Evolutionary conservation across 169 alveolate genomes (phyloP).

Genomic region (Plasmodium malariae): DNA sequence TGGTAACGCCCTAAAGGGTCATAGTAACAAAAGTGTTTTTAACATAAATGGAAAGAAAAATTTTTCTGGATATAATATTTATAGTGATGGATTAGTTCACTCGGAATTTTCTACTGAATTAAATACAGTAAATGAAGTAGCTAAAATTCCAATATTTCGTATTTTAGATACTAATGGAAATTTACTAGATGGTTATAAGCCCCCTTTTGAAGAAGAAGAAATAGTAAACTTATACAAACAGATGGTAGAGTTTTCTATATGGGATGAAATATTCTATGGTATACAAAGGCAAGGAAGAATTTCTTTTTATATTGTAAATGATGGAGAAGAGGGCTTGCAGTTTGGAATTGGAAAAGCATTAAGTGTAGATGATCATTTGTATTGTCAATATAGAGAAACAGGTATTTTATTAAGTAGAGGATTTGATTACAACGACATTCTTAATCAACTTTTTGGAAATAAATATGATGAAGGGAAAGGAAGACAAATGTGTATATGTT

Average conservation of each 20-base stretch:
- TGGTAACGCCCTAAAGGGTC: background rate
- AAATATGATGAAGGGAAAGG: conserved; percentile 95
- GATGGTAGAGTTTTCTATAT: conserved; percentile 84
- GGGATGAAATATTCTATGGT: conserved; percentile 88
- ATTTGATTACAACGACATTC: conserved; percentile 88
- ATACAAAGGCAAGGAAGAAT: conserved; percentile 93
- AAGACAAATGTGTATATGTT: conserved; percentile 97
- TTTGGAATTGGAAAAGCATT: conserved; percentile 94
- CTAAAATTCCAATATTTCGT: conserved; percentile 83
- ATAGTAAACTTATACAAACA: conserved; percentile 79
- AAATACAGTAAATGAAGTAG: conserved; percentile 81
- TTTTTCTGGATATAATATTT: conserved; percentile 50
- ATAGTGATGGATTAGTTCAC: conserved; percentile 80
- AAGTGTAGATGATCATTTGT: conserved; percentile 89
- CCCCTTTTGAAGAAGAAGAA: conserved; percentile 83
- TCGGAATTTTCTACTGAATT: conserved; percentile 85
- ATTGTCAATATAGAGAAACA: conserved; percentile 95
- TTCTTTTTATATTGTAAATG: conserved; percentile 95
- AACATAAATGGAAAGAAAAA: conserved; percentile 23
- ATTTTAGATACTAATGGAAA: conserved; percentile 85
- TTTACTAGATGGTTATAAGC: conserved; percentile 77
- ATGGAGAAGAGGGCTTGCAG: conserved; percentile 97
- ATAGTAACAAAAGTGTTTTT: conserved; percentile 6
- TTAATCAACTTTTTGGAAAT: conserved; percentile 87
- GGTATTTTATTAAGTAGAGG: conserved; percentile 95